phyloP scores from a whole-genome alignment of 2,329 filamentous ascomycete genomes.

The Teratosphaeria nubilosa region DNA sequence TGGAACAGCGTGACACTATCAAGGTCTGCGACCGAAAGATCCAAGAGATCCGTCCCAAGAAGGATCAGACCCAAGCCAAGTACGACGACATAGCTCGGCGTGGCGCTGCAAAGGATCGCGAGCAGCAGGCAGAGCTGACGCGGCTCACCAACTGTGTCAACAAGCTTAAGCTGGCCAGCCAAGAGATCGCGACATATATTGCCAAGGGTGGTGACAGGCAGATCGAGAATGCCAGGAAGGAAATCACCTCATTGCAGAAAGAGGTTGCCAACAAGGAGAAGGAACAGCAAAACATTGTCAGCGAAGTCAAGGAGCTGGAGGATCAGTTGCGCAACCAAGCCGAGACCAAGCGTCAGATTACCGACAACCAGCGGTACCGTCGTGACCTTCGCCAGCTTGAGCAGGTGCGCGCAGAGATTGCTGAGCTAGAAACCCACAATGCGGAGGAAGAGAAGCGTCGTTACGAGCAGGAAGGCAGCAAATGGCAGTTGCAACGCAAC shows the following conservation, averaged over 20 bases:
- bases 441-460: conserved; percentile 72
- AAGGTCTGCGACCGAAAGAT: conserved; percentile 62
- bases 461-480: conserved; percentile 58
- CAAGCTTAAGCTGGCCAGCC: conserved; percentile 64
- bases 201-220: conserved; percentile 63
- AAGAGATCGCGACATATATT: conserved; percentile 70
- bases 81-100: conserved; percentile 67
- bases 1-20: conserved; percentile 59
- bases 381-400: conserved; percentile 61
- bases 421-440: conserved; percentile 64
- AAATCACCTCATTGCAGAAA: conserved; percentile 58
- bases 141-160: conserved; percentile 63
- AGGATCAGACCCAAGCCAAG: conserved; percentile 63
- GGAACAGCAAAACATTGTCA: conserved; percentile 57
- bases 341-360: conserved; percentile 74
- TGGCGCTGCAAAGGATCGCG: conserved; percentile 62
- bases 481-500: conserved; percentile 58
- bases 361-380: conserved; percentile 79
- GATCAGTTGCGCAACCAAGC: conserved; percentile 70
- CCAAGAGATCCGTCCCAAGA: conserved; percentile 61
- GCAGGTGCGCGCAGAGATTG: conserved; percentile 58
- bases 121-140: conserved; percentile 60
- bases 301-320: conserved; percentile 66
- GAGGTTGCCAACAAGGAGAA: conserved; percentile 55
- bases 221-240: conserved; percentile 57